phyloP scores from a whole-genome alignment of 805 yeast species.

The Ogataea degrootiae region DNA sequence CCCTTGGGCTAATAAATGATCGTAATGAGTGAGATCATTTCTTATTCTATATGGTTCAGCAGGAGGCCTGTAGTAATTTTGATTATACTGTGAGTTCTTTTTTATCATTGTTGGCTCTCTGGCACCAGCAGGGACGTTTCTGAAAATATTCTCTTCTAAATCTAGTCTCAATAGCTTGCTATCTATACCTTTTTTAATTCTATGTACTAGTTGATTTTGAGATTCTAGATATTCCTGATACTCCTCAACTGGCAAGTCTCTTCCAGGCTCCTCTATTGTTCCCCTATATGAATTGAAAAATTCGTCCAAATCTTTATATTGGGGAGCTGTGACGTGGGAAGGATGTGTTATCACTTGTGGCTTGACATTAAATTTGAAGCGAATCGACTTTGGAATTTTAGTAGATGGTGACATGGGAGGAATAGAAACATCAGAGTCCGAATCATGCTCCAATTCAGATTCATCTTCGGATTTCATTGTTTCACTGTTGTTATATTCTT shows the following conservation, averaged over 20 bases:
- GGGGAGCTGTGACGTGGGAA: conserved; percentile 44
- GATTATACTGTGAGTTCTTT: conserved; percentile 26
- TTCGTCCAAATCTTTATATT: conserved; percentile 35
- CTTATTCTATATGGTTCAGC: conserved; percentile 37
- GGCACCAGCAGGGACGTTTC: conserved; percentile 40
- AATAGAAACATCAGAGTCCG: conserved; percentile 17
- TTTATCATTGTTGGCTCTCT: conserved; percentile 35
- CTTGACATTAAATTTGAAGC: conserved; percentile 34
- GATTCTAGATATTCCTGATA: conserved; percentile 50
- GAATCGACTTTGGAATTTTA: conserved; percentile 25
- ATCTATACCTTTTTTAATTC: conserved; percentile 44
- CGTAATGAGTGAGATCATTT: conserved; percentile 51
- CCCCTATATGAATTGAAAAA: conserved; percentile 53
- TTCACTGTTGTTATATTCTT: not conserved
- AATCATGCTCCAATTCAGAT: not conserved
- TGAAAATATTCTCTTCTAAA: conserved; percentile 38
- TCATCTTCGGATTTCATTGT: not conserved
- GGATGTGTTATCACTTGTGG: conserved; percentile 57
- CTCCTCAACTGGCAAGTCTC: conserved; percentile 54
- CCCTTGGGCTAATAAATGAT: conserved; percentile 75
- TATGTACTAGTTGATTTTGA: conserved; percentile 42
- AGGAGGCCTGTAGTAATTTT: conserved; percentile 28
- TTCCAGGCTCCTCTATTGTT: conserved; percentile 45
- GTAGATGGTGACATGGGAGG: conserved; percentile 10
- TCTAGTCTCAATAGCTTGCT: conserved; percentile 42